Evolutionary conservation across 768 basidiomycete species (phyloP).

Genomic region (Leccinum uliginosum): DNA sequence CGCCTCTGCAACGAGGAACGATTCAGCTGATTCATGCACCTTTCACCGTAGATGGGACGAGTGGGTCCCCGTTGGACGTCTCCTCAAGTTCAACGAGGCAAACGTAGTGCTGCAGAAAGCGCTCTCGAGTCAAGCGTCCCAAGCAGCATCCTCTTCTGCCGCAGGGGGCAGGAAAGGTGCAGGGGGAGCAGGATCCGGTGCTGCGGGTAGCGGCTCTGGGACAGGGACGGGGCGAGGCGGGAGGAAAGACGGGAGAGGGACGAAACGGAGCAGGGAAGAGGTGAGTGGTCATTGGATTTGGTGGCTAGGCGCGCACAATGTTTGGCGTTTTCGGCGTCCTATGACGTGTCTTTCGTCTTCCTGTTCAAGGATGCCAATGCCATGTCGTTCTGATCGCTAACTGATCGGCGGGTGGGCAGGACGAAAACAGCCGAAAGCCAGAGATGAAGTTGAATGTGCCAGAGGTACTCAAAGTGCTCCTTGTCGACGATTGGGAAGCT

Average conservation of each 20-base stretch:
- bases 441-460: conserved; percentile 91
- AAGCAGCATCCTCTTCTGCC: conserved; percentile 36
- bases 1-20: not conserved
- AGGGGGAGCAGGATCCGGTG: conserved; percentile 23
- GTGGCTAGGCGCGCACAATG: not conserved
- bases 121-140: conserved; percentile 46
- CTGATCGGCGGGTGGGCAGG: conserved; percentile 36
- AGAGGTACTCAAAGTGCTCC: conserved; percentile 79
- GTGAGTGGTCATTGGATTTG: conserved; percentile 33
- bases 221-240: conserved; percentile 29
- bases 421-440: conserved; percentile 72
- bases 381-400: conserved; percentile 1
- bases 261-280: conserved; percentile 73
- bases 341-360: not conserved
- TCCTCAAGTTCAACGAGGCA: conserved; percentile 81
- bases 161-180: conserved; percentile 26
- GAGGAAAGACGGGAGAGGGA: conserved; percentile 63
- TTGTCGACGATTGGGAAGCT: conserved; percentile 98
- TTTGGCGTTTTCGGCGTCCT: not conserved
- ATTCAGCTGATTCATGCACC: not conserved
- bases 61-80: conserved; percentile 79
- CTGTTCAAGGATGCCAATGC: too few relatives aligned
- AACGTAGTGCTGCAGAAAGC: conserved; percentile 76
- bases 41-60: conserved; percentile 8
- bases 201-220: conserved; percentile 21